Conservation (phyloP, 768 basidiomycete genomes). For the Lactifluus volemus region DNA sequence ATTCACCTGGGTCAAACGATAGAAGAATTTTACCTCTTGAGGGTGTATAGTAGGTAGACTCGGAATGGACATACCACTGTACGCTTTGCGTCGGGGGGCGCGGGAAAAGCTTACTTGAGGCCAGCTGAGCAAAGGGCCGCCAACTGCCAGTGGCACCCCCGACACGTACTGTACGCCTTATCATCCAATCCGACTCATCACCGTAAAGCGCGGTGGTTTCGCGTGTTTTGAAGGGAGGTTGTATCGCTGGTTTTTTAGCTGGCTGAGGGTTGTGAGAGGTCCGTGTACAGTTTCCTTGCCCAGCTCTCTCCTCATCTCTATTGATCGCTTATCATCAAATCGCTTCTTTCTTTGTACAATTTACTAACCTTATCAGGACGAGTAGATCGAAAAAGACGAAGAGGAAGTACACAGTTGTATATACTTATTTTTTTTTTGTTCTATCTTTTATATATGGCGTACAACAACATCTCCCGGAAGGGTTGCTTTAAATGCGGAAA, state of each 20-base stretch:
- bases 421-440: constrained; percentile 19
- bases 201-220: constrained; percentile 9
- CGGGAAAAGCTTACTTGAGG: constrained; percentile 13
- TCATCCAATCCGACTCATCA: constrained; percentile 16
- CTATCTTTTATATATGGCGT: constrained; percentile 50
- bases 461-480: constrained; percentile 76
- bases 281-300: background rate
- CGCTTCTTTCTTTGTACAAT: background rate
- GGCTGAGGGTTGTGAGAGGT: constrained; percentile 19
- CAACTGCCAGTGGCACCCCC: too few species aligned
- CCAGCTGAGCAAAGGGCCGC: background rate
- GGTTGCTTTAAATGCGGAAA: constrained; percentile 94
- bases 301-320: background rate
- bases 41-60: background rate
- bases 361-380: background rate
- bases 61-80: background rate
- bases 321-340: background rate
- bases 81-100: background rate
- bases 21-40: background rate
- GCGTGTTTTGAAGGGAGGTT: constrained; percentile 18
- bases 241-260: constrained; percentile 3
- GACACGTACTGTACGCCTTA: background rate
- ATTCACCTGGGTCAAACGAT: background rate
- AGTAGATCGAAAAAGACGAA: constrained; percentile 1
- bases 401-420: constrained; percentile 12